Conservation (phyloP, 139 green algal genomes). For the Edaphochlamys debaryana region DNA sequence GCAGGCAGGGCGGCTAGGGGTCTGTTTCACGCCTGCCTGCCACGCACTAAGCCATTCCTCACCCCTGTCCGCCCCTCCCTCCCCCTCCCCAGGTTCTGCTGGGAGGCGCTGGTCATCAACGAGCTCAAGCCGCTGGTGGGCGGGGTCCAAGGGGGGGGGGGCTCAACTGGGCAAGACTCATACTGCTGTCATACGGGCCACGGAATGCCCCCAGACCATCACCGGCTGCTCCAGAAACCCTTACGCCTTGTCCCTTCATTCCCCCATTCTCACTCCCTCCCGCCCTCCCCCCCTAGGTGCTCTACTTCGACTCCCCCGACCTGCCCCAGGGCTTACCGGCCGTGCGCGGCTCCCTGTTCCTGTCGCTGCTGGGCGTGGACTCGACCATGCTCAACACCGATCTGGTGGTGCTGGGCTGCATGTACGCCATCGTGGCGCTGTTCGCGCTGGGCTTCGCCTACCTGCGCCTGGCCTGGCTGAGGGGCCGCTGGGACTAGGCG, state of each 20-base stretch:
- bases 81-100: slow-evolving; percentile 50
- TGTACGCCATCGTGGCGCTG: slow-evolving; percentile 19
- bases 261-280: too few relatives aligned
- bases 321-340: slow-evolving; percentile 32
- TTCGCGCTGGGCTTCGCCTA: neutral
- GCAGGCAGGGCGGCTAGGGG: too few relatives aligned
- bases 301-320: slow-evolving; percentile 38
- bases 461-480: slow-evolving; percentile 7
- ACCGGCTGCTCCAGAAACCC: too few relatives aligned
- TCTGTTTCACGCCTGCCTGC: too few relatives aligned
- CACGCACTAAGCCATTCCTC: neutral
- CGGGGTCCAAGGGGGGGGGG: too few relatives aligned
- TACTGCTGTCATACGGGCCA: too few relatives aligned
- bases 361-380: slow-evolving; percentile 47
- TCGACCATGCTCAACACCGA: slow-evolving; percentile 14
- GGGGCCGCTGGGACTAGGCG: slow-evolving; percentile 12
- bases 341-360: slow-evolving; percentile 42
- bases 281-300: too few relatives aligned
- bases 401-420: slow-evolving; percentile 45
- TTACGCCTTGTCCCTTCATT: too few relatives aligned
- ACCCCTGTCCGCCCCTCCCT: neutral
- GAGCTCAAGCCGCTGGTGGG: slow-evolving; percentile 68
- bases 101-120: slow-evolving; percentile 69
- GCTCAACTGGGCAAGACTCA: too few relatives aligned
- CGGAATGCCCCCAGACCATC: too few relatives aligned